These are phyloP conservation scores for Erigeron philadelphicus DNA, from an alignment of 140 eudicot genomes.

Conservation along the genomic window DNA sequence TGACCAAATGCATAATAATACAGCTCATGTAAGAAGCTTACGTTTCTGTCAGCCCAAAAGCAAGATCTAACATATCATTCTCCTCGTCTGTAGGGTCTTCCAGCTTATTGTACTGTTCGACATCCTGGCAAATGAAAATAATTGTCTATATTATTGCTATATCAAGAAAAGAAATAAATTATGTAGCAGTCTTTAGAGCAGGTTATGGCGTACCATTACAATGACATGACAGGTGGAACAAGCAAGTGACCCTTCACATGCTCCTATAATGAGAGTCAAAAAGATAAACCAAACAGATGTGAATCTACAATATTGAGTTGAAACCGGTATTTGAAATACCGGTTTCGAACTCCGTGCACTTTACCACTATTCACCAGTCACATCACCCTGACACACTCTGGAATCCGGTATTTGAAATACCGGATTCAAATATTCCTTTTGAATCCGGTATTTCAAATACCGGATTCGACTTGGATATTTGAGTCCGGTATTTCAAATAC, in stretches of 20 bases:
- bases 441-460: too few relatives aligned
- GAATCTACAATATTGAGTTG: too few relatives aligned
- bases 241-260: slow-evolving; percentile 90
- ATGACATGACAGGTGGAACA: slow-evolving; percentile 89
- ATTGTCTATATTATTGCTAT: neutral
- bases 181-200: neutral
- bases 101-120: slow-evolving; percentile 58
- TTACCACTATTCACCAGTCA: too few relatives aligned
- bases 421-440: too few relatives aligned
- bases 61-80: slow-evolving; percentile 95
- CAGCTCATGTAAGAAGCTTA: slow-evolving; percentile 13
- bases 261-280: slow-evolving; percentile 49
- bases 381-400: too few relatives aligned
- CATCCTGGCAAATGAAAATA: slow-evolving; percentile 37
- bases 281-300: neutral
- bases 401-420: too few relatives aligned
- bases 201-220: slow-evolving; percentile 52
- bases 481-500: too few relatives aligned
- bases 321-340: too few relatives aligned
- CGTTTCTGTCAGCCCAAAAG: slow-evolving; percentile 91
- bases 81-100: slow-evolving; percentile 86
- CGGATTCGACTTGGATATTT: too few relatives aligned
- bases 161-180: neutral
- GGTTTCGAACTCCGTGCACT: too few relatives aligned
- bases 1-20: neutral